phyloP scores from a whole-genome alignment of 176 grass and related monocot species.

The Alloteropsis semialata region DNA sequence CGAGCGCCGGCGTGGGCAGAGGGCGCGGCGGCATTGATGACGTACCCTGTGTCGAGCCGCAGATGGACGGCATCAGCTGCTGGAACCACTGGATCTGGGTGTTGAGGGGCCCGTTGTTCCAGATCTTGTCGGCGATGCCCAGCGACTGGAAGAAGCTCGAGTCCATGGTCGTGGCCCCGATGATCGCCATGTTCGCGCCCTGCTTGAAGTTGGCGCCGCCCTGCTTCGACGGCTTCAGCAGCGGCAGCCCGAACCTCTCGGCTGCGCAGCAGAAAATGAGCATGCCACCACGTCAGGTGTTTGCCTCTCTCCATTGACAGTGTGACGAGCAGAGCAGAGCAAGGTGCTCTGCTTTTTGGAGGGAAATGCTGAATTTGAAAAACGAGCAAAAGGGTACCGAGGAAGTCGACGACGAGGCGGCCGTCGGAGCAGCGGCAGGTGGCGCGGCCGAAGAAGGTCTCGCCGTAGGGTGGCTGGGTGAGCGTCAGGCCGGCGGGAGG shows the following conservation, averaged over 20 bases:
- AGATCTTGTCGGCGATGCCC: constrained; percentile 78
- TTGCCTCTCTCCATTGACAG: neutral
- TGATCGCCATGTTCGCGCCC: constrained; percentile 96
- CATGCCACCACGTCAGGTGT: neutral
- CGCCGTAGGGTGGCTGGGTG: constrained; percentile 72
- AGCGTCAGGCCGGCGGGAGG: constrained; percentile 58
- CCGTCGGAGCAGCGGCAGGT: constrained; percentile 95
- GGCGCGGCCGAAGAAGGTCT: constrained; percentile 76
- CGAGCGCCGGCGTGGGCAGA: neutral
- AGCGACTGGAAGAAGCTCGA: constrained; percentile 75
- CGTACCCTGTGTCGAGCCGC: constrained; percentile 56
- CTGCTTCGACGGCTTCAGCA: constrained; percentile 70
- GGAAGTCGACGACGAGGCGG: constrained; percentile 84
- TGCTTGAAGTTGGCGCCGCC: constrained; percentile 47
- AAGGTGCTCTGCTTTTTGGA: constrained; percentile 32
- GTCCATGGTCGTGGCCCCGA: constrained; percentile 73
- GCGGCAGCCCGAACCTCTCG: constrained; percentile 64
- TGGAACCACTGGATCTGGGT: constrained; percentile 91
- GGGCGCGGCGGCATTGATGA: constrained; percentile 1
- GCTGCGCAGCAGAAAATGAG: constrained; percentile 33
- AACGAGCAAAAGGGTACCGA: no score
- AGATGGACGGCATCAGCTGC: constrained; percentile 64
- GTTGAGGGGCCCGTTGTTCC: constrained; percentile 78
- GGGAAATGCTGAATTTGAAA: constrained; percentile 44
- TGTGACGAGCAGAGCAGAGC: neutral